These are phyloP conservation scores for Xylaria grammica DNA, from an alignment of 495 filamentous ascomycete genomes.

Conservation along the genomic window DNA sequence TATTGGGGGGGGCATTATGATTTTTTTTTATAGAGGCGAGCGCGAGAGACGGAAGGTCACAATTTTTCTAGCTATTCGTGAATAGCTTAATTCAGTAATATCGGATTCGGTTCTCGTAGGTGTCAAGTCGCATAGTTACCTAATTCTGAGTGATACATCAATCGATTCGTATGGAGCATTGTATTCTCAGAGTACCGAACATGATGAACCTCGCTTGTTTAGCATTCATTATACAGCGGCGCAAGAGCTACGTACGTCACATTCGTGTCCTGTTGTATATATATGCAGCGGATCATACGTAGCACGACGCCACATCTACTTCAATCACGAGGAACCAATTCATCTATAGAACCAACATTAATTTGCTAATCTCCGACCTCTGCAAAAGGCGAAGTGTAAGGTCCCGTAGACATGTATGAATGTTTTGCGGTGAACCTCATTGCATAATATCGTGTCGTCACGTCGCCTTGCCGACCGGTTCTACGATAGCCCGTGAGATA, in stretches of 20 bases:
- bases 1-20: background rate
- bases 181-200: too few species aligned
- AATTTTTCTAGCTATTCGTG: background rate
- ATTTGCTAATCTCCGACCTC: too few species aligned
- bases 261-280: background rate
- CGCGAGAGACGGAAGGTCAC: background rate
- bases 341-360: background rate
- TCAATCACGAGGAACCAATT: background rate
- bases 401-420: background rate
- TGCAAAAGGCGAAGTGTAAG: too few species aligned
- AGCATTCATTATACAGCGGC: too few species aligned
- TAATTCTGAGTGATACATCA: background rate
- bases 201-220: too few species aligned
- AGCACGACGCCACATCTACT: background rate
- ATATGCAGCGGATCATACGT: background rate
- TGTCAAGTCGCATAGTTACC: background rate
- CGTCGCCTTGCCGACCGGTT: too few species aligned
- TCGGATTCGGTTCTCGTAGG: too few species aligned
- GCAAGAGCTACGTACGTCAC: too few species aligned
- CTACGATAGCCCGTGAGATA: too few species aligned
- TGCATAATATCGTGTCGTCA: conserved; percentile 2
- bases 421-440: background rate
- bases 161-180: background rate
- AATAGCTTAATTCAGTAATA: too few species aligned
- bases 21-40: background rate